Conservation (phyloP, 176 grass and related monocot species). For the Lolium perenne region DNA sequence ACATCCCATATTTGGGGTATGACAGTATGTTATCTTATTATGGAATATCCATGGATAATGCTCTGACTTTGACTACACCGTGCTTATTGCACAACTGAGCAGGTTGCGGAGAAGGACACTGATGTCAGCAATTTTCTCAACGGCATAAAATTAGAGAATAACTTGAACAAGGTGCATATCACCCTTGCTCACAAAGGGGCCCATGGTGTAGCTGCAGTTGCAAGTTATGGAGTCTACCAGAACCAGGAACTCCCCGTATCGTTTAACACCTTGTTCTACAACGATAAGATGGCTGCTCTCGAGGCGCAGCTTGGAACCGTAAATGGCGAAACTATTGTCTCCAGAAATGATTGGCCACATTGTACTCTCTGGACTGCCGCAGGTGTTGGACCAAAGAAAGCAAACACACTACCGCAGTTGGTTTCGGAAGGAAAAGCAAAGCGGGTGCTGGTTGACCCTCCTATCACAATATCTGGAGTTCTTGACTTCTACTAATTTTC, state of each 20-base stretch:
- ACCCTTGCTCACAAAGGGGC: constrained; percentile 83
- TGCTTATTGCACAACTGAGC: constrained; percentile 28
- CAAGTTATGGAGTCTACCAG: constrained; percentile 57
- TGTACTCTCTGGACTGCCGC: constrained; percentile 76
- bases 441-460: constrained; percentile 58
- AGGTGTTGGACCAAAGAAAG: constrained; percentile 65
- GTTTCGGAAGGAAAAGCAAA: constrained; percentile 64
- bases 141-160: constrained; percentile 53
- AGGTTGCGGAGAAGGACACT: constrained; percentile 61
- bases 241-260: constrained; percentile 66
- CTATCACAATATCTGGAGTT: constrained; percentile 49
- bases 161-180: constrained; percentile 71
- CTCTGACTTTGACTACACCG: neutral
- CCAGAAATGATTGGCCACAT: constrained; percentile 88
- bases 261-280: constrained; percentile 61
- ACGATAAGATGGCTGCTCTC: constrained; percentile 68
- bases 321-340: constrained; percentile 58
- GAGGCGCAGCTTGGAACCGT: constrained; percentile 61
- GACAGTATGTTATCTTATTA: no score
- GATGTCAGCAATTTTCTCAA: constrained; percentile 49
- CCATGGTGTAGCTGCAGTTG: constrained; percentile 76
- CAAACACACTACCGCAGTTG: constrained; percentile 66
- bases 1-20: no score
- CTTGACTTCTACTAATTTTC: constrained; percentile 67
- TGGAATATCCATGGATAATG: no score